These are phyloP conservation scores for Chenopodium suecicum DNA, from an alignment of 148 eudicot species.

Conservation along the genomic window DNA sequence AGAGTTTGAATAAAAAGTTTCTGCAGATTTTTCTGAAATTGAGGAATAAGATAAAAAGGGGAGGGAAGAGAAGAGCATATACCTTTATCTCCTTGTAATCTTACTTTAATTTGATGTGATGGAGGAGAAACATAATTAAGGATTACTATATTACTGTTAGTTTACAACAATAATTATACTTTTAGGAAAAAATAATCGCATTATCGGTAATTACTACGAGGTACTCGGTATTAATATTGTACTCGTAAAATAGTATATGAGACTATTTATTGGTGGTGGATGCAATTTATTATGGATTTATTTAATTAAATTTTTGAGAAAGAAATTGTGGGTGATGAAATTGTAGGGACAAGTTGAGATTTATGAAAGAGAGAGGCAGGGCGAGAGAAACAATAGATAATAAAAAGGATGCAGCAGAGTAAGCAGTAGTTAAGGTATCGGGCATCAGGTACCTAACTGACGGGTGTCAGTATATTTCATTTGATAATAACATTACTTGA, in stretches of 20 bases:
- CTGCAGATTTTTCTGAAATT: constrained; percentile 7
- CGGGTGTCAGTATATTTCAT: constrained; percentile 20
- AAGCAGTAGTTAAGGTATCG: constrained; percentile 31
- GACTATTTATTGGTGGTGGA: too few species aligned
- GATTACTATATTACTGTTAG: not conserved
- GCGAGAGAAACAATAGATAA: too few species aligned
- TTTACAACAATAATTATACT: too few species aligned
- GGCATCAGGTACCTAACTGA: constrained; percentile 38
- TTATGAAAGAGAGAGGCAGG: too few species aligned
- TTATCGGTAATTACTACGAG: too few species aligned
- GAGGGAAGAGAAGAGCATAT: constrained; percentile 16
- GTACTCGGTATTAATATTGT: too few species aligned
- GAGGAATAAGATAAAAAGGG: not conserved
- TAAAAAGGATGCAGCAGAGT: not conserved
- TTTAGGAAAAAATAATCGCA: too few species aligned
- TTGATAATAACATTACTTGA: constrained; percentile 25
- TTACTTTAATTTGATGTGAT: constrained; percentile 9
- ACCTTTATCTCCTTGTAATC: not conserved
- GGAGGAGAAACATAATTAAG: not conserved
- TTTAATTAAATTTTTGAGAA: not conserved
- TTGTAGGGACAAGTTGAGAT: constrained; percentile 19
- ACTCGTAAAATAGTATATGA: too few species aligned
- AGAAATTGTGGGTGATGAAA: constrained; percentile 4
- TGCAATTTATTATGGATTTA: not conserved
- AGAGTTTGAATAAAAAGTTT: not conserved